Evolutionary conservation across 306 rosid species (phyloP), one percentile per base, ranked within the genome.

Genomic region (Gillenia trifoliata): DNA sequence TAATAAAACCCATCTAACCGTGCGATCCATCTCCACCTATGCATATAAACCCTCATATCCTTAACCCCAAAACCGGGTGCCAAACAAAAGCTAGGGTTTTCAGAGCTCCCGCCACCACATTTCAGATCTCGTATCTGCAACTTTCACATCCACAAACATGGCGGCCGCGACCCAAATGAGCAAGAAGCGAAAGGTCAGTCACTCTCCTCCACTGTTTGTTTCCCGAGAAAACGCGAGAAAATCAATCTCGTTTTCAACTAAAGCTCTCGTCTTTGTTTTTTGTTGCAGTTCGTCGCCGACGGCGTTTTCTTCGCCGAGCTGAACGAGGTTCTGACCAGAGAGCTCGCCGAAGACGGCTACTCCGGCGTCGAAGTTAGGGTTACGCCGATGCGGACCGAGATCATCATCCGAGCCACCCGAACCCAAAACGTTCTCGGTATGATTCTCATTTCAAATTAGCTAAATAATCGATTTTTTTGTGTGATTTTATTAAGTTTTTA

Each of bases 321-420:
- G 57, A 90, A 90, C 47, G 92, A 90, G 85, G 88, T 90, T 61
- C 71, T 90, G 63, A 90, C 88, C 66, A 82, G 92, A 67, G 96
- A 90, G 88, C 87, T 90, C 10, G 96, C 92, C 2, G 92, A 88
- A 70, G 91, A 88, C 63, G 96, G 96, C 0, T 90, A 90, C 83
- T 90, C 96, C 11, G 96, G 96, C 12, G 96, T 88, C 10, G 92
- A 90, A 84, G 96, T 90, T 68, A 84, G 92, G 76, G 92, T 88
- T 22, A 90, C 92, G 16, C 92, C 96, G 8, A 86, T 86, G 92
- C 89, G 92, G 25, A 88, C 96, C 19, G 90, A 86, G 86, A 86
- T 86, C 83, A 86, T 86, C 9, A 86, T 86, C 78, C 82, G 90
- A 60, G 90, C 90, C 38, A 86, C 90, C 12, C 75, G 90, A 12